phyloP scores from a whole-genome alignment of 257 asterid genomes.

The Solanum bukasovii region DNA sequence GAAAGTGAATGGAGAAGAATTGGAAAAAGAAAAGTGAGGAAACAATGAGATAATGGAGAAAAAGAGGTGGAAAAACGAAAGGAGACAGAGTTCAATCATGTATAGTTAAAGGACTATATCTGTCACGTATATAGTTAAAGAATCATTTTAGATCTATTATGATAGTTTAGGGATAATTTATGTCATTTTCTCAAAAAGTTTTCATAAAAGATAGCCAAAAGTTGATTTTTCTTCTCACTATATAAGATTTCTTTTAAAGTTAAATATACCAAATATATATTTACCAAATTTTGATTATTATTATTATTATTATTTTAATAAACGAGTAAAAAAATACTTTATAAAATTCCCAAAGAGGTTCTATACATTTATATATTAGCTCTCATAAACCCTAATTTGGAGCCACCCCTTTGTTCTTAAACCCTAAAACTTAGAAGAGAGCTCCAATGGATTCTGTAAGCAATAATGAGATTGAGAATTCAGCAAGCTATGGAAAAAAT shows the following conservation, averaged over 20 bases:
- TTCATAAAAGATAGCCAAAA: too few relatives aligned
- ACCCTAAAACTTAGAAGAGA: background rate
- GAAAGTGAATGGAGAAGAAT: too few relatives aligned
- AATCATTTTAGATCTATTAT: too few relatives aligned
- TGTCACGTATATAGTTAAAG: rapidly evolving
- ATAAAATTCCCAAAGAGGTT: background rate
- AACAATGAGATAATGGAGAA: too few relatives aligned
- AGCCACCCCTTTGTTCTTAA: background rate
- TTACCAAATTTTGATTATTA: background rate
- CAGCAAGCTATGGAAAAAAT: background rate
- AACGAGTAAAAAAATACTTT: rapidly evolving
- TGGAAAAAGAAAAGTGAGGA: too few relatives aligned
- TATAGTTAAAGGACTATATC: too few relatives aligned
- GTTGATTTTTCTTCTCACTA: too few relatives aligned
- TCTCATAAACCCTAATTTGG: background rate
- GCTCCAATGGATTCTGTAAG: background rate
- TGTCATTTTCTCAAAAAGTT: background rate
- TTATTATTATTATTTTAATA: background rate
- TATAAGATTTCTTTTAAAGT: background rate
- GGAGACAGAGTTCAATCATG: too few relatives aligned
- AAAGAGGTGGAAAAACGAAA: too few relatives aligned
- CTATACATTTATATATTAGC: background rate
- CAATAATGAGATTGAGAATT: background rate
- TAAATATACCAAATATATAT: background rate
- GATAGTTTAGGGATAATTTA: background rate